phyloP scores from a whole-genome alignment of 2,329 filamentous ascomycete genomes.

The Fusarium fracticaudum region DNA sequence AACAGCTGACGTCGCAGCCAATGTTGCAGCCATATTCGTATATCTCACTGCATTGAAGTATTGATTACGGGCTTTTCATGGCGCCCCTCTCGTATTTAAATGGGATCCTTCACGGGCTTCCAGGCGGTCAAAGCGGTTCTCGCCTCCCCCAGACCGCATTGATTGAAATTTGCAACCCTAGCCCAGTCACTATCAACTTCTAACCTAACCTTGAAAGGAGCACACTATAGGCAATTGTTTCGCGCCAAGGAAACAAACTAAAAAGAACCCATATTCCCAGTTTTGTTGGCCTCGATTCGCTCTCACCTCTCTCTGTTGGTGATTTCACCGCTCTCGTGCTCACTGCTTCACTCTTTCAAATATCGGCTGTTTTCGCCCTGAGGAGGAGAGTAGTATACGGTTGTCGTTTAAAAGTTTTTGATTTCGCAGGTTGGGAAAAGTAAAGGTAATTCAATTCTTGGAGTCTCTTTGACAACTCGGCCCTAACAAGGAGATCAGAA shows the following conservation, averaged over 20 bases:
- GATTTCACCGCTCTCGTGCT: slow-evolving; percentile 29
- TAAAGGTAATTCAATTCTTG: not conserved
- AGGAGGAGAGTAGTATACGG: not conserved
- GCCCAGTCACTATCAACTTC: slow-evolving; percentile 24
- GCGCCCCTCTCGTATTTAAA: slow-evolving; percentile 32
- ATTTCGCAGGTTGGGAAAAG: not conserved
- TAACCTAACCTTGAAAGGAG: slow-evolving; percentile 24
- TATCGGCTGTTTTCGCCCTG: not conserved
- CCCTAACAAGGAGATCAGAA: slow-evolving; percentile 10
- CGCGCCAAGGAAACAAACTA: slow-evolving; percentile 34
- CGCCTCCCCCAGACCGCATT: slow-evolving; percentile 37
- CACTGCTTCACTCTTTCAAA: slow-evolving; percentile 1
- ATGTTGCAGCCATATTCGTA: slow-evolving; percentile 11
- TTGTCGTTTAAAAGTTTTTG: not conserved
- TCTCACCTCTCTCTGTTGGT: not conserved
- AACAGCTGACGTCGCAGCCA: slow-evolving; percentile 2
- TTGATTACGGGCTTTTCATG: slow-evolving; percentile 38
- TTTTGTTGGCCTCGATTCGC: slow-evolving; percentile 8
- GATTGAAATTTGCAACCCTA: slow-evolving; percentile 36
- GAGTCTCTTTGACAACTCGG: not conserved
- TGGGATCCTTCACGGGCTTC: slow-evolving; percentile 37
- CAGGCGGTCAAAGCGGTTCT: slow-evolving; percentile 41
- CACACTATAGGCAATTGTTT: slow-evolving; percentile 29
- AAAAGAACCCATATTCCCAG: slow-evolving; percentile 24
- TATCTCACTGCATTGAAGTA: slow-evolving; percentile 27